Base-by-base conservation (phyloP, 345 rosid species). In the Litchi chinensis region DNA sequence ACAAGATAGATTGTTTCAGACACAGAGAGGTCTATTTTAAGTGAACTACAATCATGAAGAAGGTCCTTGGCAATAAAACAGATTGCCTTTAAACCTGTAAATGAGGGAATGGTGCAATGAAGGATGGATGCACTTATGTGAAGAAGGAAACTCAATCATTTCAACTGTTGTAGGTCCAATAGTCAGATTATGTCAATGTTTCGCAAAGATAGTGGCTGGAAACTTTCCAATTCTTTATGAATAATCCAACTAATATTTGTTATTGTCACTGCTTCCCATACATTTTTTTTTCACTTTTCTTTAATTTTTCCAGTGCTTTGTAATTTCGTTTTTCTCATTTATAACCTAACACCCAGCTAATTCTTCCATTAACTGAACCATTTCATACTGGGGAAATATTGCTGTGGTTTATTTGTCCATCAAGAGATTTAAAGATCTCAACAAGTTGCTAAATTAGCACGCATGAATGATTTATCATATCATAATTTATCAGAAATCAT, bases 371-470 rank as follows among this genome's bases (percentile, higher is more conserved):
- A 13, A 48, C 16, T 12, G n/a, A 52, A 63, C 13, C 76, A 26
- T 54, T 2, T 32, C 37, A 32, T 32, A 32, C 37, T 1, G 37
- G 21, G 50, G 9, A 46, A 46, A 24, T 22, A 11, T 6, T 8
- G 5, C 46, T 19, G 21, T 3, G 37, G 37, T 32, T 32, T 10
- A n/a, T 6, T 1, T 46, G 22, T 24, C 63, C 74, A 46, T 12
- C 10, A 24, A 71, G 6, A 8, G n/a, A 8, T 40, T 19, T 13
- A 6, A 56, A 59, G 52, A 39, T 57, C 54, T 44, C 52, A 8
- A 44, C 4, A 43, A 75, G 21, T 74, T 56, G 32, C 57, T 43
- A 56, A 72, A 56, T 72, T 37, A 24, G 28, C 15, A 75, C 43
- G 37, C 21, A 68, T 21, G 16, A 10, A 56, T 32, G 59, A 62